Evolutionary conservation across 352 stramenopile genomes (phyloP).

Genomic region (Phytophthora quininea): DNA sequence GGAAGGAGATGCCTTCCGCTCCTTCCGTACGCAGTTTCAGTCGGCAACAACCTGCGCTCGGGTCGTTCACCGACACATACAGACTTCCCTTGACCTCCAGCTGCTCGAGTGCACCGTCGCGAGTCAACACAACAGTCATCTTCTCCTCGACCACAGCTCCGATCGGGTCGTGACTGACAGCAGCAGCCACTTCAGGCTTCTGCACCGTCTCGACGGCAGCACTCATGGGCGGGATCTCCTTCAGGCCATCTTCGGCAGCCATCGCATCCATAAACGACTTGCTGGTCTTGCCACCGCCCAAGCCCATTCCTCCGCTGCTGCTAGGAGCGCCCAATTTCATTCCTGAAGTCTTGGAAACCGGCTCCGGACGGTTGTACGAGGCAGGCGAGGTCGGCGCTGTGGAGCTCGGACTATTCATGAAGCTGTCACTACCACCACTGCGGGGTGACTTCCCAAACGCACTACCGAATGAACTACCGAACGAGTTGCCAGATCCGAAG

Average conservation of each 20-base stretch:
- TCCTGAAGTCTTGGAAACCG: conserved; percentile 60
- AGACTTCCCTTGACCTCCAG: conserved; percentile 88
- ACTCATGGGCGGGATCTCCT: conserved; percentile 88
- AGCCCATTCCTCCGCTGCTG: conserved; percentile 55
- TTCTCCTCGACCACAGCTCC: conserved; percentile 87
- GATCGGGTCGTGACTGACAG: conserved; percentile 83
- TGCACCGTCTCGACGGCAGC: conserved; percentile 61
- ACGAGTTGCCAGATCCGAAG: conserved; percentile 79
- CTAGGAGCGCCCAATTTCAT: conserved; percentile 71
- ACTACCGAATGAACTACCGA: conserved; percentile 69
- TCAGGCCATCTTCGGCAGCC: conserved; percentile 83
- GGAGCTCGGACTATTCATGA: conserved; percentile 44
- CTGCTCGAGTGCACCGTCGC: conserved; percentile 83
- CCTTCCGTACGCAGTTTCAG: conserved; percentile 74
- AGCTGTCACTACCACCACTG: conserved; percentile 43
- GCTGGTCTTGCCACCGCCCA: conserved; percentile 64
- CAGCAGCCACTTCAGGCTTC: conserved; percentile 62
- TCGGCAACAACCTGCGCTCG: conserved; percentile 66
- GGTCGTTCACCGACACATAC: conserved; percentile 86
- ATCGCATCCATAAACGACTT: conserved; percentile 90
- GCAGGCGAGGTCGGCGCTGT: conserved; percentile 65
- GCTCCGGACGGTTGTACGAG: conserved; percentile 62
- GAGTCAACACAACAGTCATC: conserved; percentile 83
- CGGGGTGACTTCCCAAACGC: conserved; percentile 75
- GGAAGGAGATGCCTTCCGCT: conserved; percentile 80